A percentile compares a stretch with the other conserved stretches of the same genome.
Conservation (phyloP, 306 rosid species). For the Cicer bijugum region DNA sequence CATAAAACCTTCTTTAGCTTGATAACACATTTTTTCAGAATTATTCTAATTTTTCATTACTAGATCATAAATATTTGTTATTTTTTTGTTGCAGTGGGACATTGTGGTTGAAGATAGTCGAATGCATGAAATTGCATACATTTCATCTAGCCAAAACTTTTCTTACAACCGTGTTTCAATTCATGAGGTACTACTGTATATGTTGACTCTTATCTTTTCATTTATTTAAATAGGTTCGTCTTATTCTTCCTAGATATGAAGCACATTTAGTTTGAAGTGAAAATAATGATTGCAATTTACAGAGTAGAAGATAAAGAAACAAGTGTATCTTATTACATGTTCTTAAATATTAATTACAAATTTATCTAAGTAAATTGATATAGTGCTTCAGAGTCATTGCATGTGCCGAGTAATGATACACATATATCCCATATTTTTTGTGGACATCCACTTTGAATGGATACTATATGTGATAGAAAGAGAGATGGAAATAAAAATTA, state of each 20-base stretch:
- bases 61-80: background rate
- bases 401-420: no score
- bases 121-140: constrained; percentile 47
- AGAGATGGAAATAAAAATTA: no score
- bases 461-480: no score
- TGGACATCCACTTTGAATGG: no score
- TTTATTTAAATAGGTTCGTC: background rate
- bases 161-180: constrained; percentile 46
- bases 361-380: no score
- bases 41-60: background rate
- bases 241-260: background rate
- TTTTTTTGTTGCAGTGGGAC: constrained; percentile 58
- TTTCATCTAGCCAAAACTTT: constrained; percentile 50
- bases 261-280: background rate
- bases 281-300: background rate
- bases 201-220: background rate
- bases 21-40: background rate
- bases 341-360: no score
- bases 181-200: background rate
- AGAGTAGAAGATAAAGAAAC: background rate
- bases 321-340: no score
- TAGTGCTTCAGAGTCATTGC: no score
- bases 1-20: background rate
- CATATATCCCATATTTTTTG: no score
- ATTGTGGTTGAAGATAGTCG: constrained; percentile 45